Evolutionary conservation across 495 filamentous ascomycete species (phyloP).

Genomic region (Neurospora sp.): DNA sequence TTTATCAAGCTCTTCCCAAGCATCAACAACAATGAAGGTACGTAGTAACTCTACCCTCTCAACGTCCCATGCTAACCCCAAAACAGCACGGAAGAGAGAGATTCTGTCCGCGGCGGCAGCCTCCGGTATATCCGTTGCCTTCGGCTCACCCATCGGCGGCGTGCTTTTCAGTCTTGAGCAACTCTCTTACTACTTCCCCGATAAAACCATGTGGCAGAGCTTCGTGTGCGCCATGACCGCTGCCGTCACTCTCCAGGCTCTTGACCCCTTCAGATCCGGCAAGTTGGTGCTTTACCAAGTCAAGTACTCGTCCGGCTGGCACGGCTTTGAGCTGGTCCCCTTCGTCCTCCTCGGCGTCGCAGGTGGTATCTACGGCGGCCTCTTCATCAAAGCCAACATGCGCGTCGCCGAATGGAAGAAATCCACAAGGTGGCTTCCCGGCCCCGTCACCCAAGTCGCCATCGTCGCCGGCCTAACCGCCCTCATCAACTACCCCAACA

Average conservation of each 20-base stretch:
- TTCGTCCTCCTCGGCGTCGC: conserved; percentile 81
- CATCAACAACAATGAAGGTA: conserved; percentile 84
- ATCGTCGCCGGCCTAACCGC: conserved; percentile 69
- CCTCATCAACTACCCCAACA: conserved; percentile 86
- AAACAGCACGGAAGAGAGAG: conserved; percentile 79
- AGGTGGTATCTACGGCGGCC: conserved; percentile 84
- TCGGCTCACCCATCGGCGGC: conserved; percentile 91
- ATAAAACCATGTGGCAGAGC: conserved; percentile 99
- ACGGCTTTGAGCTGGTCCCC: conserved; percentile 86
- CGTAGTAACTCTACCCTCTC: conserved; percentile 1
- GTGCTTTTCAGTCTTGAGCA: conserved; percentile 93
- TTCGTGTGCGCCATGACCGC: conserved; percentile 99
- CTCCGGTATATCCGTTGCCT: conserved; percentile 92
- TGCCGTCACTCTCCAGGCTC: conserved; percentile 80
- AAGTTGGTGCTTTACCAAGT: conserved; percentile 97
- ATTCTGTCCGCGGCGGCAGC: conserved; percentile 91
- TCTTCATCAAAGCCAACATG: conserved; percentile 95
- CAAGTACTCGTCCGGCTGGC: conserved; percentile 86
- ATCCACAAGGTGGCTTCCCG: conserved; percentile 42
- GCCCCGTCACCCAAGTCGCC: conserved; percentile 67
- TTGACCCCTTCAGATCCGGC: conserved; percentile 91
- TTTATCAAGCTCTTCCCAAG: conserved; percentile 84
- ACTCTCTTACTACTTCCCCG: conserved; percentile 95
- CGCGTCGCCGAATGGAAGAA: conserved; percentile 73
- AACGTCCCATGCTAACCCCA: conserved; percentile 8